Base-by-base conservation (phyloP, 805 yeast genomes). In the Myxozyma mucilagina region DNA sequence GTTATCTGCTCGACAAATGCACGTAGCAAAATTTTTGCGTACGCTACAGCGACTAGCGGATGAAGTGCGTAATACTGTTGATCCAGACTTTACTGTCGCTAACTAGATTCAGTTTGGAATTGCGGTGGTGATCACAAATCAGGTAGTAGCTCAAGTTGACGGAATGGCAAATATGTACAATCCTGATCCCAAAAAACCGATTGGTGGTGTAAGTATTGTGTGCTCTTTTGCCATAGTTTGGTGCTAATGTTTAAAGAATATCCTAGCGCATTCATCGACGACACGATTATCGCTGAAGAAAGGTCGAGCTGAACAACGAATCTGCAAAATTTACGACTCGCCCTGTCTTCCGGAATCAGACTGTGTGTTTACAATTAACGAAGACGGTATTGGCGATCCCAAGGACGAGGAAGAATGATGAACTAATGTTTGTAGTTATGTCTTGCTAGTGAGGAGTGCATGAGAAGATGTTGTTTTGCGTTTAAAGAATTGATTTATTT, bases 111-210 rank as follows among this genome's bases (percentile, higher is more conserved):
- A 64, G 77, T 94, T 89, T 75, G 99, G 99, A 49, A 90, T 94
- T 59, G 99, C 98, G 0, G 97, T 93, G 9, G 91, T 94, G 6
- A 90, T 94, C 49, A 89, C 96, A 1, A 94, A 94, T 76, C 99
- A 94, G 75, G 99, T 94, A 24, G 97, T 90, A 6, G 97, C 98
- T 3, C 97, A 92, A 75, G 99, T 94, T 18, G 99, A 94, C 71
- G 96, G 96, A 70, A 84, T 84, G 45, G 79, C 80, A 75, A 80
- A 84, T 32, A 77, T 84, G 78, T 92, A 86, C 74, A 91, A 92
- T 69, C 96, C 97, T 1, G 99, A 94, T 74, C 97, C 98, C 14
- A 94, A 94, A 74, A 94, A 94, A 74, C 99, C 99, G 16, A 93
- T 94, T 68, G 99, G 99, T 64, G 99, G 99, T 69, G 67, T 64